A percentile compares a stretch with the other conserved stretches of the same genome.
These are phyloP conservation scores for Talaromyces atroroseus DNA, from an alignment of 2,329 filamentous ascomycete genomes.

Conservation along the genomic window DNA sequence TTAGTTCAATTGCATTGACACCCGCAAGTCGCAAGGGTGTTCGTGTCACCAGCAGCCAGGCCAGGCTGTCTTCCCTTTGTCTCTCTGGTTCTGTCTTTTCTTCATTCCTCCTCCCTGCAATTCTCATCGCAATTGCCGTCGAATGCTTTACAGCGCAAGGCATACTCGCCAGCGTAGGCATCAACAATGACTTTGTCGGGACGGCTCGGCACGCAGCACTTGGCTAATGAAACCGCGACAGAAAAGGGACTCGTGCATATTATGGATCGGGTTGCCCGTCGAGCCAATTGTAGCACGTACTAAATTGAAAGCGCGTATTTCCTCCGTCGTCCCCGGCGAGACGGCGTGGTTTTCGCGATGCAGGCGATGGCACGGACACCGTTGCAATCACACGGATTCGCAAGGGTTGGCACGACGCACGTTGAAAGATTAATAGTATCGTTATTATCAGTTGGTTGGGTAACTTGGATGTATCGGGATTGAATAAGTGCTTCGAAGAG, in stretches of 20 bases:
- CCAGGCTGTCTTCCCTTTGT: background rate
- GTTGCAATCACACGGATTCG: conserved; percentile 8
- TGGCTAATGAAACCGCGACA: background rate
- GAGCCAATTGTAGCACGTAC: background rate
- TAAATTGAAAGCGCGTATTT: background rate
- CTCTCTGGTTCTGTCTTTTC: background rate
- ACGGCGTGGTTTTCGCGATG: conserved; percentile 5
- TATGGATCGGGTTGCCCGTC: background rate
- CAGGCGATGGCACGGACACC: conserved; percentile 1
- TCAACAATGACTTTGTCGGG: background rate
- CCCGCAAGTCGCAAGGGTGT: background rate
- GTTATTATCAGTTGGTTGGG: no score
- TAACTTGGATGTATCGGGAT: no score
- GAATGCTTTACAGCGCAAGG: background rate
- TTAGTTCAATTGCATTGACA: conserved; percentile 1
- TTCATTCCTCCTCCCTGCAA: background rate
- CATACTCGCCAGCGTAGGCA: background rate
- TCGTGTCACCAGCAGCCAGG: background rate
- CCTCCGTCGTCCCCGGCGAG: conserved; percentile 7
- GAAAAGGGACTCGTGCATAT: background rate
- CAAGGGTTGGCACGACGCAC: background rate
- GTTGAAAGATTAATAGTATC: background rate
- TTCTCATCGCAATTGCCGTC: background rate
- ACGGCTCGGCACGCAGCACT: background rate
- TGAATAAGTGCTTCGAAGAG: no score